Conservation (phyloP, 2,329 filamentous ascomycete genomes). For the Arachnomyces sp. region DNA sequence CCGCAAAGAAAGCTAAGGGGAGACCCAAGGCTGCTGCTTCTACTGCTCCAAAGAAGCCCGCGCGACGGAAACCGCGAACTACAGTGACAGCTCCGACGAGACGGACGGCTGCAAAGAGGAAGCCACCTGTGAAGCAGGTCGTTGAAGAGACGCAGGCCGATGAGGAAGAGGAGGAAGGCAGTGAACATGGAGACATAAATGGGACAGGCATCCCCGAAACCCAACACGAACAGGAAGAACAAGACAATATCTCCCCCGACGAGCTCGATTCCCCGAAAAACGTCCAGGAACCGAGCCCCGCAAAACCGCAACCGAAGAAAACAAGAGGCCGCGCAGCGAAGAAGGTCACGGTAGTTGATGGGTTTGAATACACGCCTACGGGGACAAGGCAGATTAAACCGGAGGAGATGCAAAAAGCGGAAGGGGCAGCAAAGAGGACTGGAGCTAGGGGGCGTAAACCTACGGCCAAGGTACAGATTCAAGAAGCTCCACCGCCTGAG, state of each 20-base stretch:
- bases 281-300: not conserved
- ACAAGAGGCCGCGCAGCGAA: constrained; percentile 17
- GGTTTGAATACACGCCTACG: constrained; percentile 35
- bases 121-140: constrained; percentile 15
- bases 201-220: constrained; percentile 29
- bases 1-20: constrained; percentile 30
- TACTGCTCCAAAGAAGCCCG: constrained; percentile 15
- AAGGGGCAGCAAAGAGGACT: too few relatives aligned
- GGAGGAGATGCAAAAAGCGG: constrained; percentile 17
- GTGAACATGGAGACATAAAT: constrained; percentile 27
- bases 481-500: constrained; percentile 16
- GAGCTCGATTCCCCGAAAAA: constrained; percentile 20
- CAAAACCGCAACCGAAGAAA: constrained; percentile 11
- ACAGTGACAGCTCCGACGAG: constrained; percentile 14
- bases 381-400: constrained; percentile 16
- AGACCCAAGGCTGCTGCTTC: constrained; percentile 24
- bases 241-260: constrained; percentile 18
- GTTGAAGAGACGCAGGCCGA: constrained; percentile 7
- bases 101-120: constrained; percentile 15
- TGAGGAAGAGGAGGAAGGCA: constrained; percentile 37
- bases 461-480: constrained; percentile 15
- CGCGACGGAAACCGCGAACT: constrained; percentile 23
- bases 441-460: too few relatives aligned
- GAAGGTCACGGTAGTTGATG: constrained; percentile 28
- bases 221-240: constrained; percentile 21